Percentiles rank a stretch among this genome's conserved stretches.
phyloP scores from a whole-genome alignment of 2,329 filamentous ascomycete genomes.

The Claviceps sp. region DNA sequence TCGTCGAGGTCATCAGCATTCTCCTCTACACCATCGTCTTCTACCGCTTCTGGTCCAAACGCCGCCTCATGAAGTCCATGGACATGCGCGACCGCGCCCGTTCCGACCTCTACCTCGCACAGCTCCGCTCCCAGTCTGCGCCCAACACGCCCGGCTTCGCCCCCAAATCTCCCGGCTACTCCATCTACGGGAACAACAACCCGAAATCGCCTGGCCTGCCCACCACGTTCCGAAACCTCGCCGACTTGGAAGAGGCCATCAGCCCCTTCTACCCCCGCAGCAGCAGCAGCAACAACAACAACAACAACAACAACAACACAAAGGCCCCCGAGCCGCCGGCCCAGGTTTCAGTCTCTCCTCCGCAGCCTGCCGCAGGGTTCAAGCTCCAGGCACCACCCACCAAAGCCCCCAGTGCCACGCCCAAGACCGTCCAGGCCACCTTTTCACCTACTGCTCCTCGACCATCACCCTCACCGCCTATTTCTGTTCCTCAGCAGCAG shows the following conservation, averaged over 20 bases:
- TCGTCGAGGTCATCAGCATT: constrained; percentile 84
- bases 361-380: constrained; percentile 47
- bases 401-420: constrained; percentile 66
- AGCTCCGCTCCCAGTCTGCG: constrained; percentile 71
- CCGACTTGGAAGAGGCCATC: constrained; percentile 27
- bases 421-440: constrained; percentile 48
- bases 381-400: constrained; percentile 73
- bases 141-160: constrained; percentile 89
- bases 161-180: constrained; percentile 37
- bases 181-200: constrained; percentile 6
- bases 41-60: constrained; percentile 96
- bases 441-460: constrained; percentile 38
- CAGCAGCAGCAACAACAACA: constrained; percentile 22
- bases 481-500: constrained; percentile 13
- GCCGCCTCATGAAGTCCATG: constrained; percentile 92
- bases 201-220: constrained; percentile 35
- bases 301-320: constrained; percentile 5
- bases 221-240: constrained; percentile 37
- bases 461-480: constrained; percentile 3
- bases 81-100: constrained; percentile 86
- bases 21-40: constrained; percentile 88
- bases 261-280: constrained; percentile 32
- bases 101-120: constrained; percentile 85
- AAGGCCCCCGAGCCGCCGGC: constrained; percentile 51
- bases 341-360: constrained; percentile 30